phyloP scores from a whole-genome alignment of 352 stramenopile genomes.

The Peronospora belbahrii region DNA sequence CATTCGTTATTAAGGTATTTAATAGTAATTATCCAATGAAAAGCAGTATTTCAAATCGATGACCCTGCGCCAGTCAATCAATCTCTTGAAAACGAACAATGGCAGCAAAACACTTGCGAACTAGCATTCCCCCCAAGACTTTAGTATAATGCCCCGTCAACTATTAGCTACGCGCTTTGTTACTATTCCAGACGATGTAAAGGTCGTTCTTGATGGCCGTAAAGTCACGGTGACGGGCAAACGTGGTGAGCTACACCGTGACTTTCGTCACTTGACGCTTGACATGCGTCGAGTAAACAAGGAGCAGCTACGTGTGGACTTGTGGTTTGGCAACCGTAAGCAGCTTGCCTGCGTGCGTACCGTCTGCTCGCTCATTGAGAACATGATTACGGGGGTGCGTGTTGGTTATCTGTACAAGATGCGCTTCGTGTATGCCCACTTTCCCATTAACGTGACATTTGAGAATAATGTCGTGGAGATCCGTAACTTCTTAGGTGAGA shows the following conservation, averaged over 20 bases:
- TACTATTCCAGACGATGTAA: constrained; percentile 91
- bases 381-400: constrained; percentile 99
- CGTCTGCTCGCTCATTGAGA: constrained; percentile 98
- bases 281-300: constrained; percentile 91
- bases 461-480: constrained; percentile 94
- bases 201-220: constrained; percentile 91
- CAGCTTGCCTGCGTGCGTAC: constrained; percentile 96
- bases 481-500: constrained; percentile 99
- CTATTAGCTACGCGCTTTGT: constrained; percentile 91
- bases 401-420: constrained; percentile 99
- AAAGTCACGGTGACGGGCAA: constrained; percentile 94
- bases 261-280: constrained; percentile 97
- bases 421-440: constrained; percentile 99
- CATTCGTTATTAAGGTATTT: too few species aligned
- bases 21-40: constrained; percentile 2
- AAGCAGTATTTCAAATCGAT: background rate
- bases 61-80: constrained; percentile 21
- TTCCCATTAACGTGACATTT: constrained; percentile 99
- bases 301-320: constrained; percentile 91
- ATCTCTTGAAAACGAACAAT: background rate
- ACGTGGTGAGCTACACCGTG: constrained; percentile 89
- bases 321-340: constrained; percentile 99
- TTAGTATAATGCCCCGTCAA: constrained; percentile 67
- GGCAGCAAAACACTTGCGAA: constrained; percentile 51
- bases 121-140: constrained; percentile 46